phyloP scores from a whole-genome alignment of 1,284 basidiomycete genomes.

The Phylloboletellus chloephorus region DNA sequence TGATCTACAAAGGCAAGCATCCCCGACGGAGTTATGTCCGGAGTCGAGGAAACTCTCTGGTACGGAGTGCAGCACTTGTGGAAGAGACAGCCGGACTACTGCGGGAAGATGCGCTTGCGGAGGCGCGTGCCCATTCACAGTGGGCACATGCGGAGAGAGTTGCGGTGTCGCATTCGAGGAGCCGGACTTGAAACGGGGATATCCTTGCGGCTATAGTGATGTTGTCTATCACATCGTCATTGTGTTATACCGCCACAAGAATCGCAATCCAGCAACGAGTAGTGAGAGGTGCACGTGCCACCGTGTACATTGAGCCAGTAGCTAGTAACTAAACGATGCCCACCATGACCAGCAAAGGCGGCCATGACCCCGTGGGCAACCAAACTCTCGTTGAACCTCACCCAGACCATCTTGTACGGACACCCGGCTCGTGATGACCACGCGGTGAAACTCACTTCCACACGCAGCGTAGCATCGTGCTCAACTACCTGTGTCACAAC shows the following conservation, averaged over 20 bases:
- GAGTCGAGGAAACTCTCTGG: slow-evolving; percentile 30
- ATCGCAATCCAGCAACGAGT: no score
- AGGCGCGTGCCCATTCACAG: slow-evolving; percentile 20
- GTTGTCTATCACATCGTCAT: slow-evolving; percentile 4
- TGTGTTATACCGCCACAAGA: slow-evolving; percentile 2
- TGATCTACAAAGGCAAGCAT: slow-evolving; percentile 43
- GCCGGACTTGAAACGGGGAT: slow-evolving; percentile 20
- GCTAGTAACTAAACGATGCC: slow-evolving; percentile 18
- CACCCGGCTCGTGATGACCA: slow-evolving; percentile 2
- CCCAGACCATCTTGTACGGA: slow-evolving; percentile 29
- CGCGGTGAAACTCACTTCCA: background rate
- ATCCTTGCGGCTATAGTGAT: background rate
- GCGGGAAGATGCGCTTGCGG: slow-evolving; percentile 33
- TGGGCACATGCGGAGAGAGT: slow-evolving; percentile 12
- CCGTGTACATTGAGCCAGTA: background rate
- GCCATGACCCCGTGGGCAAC: slow-evolving; percentile 17
- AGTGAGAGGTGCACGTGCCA: slow-evolving; percentile 19
- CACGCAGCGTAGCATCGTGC: slow-evolving; percentile 61
- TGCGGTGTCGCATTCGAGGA: slow-evolving; percentile 18
- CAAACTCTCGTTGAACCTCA: slow-evolving; percentile 18
- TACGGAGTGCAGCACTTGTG: slow-evolving; percentile 20
- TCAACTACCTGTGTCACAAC: slow-evolving; percentile 76
- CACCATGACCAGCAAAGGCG: slow-evolving; percentile 19
- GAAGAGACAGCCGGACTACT: slow-evolving; percentile 49
- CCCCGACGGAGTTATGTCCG: slow-evolving; percentile 24